Evolutionary conservation across 1,284 basidiomycete genomes (phyloP), one percentile per base, ranked within the genome.

Genomic region (Ustilago trichophora): DNA sequence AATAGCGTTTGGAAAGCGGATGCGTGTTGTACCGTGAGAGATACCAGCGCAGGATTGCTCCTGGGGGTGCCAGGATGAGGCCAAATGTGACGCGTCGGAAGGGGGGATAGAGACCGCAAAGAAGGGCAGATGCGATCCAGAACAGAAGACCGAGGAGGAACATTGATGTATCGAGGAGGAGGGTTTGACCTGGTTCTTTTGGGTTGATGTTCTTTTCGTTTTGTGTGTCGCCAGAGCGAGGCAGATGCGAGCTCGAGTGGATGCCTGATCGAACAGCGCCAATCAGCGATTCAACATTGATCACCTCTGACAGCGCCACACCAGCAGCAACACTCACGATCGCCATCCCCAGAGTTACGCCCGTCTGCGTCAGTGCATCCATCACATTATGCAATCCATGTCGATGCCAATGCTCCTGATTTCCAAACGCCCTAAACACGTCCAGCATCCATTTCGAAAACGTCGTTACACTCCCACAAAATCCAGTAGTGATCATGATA

Each of bases 391-490:
- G 85, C 34, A 98, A 85, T 48, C 92, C 90, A 49, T 86, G 84
- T 42, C 91, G 86, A 56, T 85, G 77, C 48, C 84, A 87, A 12
- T 85, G 82, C 13, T 84, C 82, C 15, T 86, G 83, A 80, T 98
- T 91, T 0, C 90, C 86, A 87, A 93, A 98, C 0, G 93, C 90
- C 44, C 87, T 83, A 78, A 95, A 98, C 1, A 93, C 84, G 65
- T 93, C 90, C 8, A 92, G 79, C 82, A 97, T 92, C 95, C 96
- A 98, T 15, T 89, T 87, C 4, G 93, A 96, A 83, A 98, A 98
- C 0, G 94, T 98, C 4, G 96, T 99, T 68, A 97, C 83, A 5
- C 92, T 95, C 2, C 95, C 96, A 77, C 95, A 98, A 80, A 96
- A 92, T 4, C 94, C 94, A 36, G 94, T 97, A 0, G 92, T 91